Percentiles rank a stretch among this genome's conserved stretches.
Conservation (phyloP, 2,329 filamentous ascomycete genomes). For the Colletotrichum ledebouriae region DNA sequence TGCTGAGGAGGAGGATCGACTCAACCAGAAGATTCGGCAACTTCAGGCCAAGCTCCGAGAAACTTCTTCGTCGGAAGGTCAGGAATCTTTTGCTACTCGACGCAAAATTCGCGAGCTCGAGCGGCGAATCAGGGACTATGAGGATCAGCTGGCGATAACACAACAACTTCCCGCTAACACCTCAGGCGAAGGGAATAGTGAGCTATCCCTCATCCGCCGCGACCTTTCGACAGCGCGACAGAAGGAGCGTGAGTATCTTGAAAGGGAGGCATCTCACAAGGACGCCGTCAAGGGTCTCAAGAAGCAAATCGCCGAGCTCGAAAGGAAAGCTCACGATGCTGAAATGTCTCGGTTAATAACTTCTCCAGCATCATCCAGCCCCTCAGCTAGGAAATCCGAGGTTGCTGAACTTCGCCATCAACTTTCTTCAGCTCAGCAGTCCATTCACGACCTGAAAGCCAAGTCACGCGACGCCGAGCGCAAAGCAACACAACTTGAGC, state of each 20-base stretch:
- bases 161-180: constrained; percentile 52
- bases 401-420: constrained; percentile 71
- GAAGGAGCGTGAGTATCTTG: constrained; percentile 74
- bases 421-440: constrained; percentile 70
- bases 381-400: constrained; percentile 69
- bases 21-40: constrained; percentile 66
- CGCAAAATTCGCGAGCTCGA: constrained; percentile 77
- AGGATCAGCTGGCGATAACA: constrained; percentile 56
- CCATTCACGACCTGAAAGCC: constrained; percentile 67
- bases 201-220: constrained; percentile 72
- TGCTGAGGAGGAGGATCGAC: constrained; percentile 74
- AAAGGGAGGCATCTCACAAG: constrained; percentile 75
- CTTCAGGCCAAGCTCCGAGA: constrained; percentile 61
- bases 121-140: constrained; percentile 68
- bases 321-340: constrained; percentile 75
- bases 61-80: constrained; percentile 62
- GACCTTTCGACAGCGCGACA: constrained; percentile 75
- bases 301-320: constrained; percentile 74
- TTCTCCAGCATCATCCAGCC: constrained; percentile 62
- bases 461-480: constrained; percentile 66
- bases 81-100: constrained; percentile 70
- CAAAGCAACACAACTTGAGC: constrained; percentile 55
- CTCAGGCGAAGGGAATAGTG: constrained; percentile 59
- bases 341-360: constrained; percentile 64
- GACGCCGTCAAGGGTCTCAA: constrained; percentile 74